Base-by-base conservation (phyloP, 2,329 filamentous ascomycete genomes). In the Phialophora tarda region DNA sequence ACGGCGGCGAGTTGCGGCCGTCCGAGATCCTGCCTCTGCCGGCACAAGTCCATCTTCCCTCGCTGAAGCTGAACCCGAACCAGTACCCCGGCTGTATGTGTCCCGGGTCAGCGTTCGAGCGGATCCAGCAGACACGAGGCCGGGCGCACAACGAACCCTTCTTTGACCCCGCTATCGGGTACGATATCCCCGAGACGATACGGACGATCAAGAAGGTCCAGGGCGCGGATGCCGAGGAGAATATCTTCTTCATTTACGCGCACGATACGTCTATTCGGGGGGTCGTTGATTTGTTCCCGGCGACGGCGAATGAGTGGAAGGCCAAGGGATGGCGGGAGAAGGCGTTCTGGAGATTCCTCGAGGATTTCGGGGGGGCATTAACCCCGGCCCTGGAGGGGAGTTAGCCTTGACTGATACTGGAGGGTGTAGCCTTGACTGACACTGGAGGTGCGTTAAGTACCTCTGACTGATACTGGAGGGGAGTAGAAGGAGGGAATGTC, bases 1-100 rank as follows among this genome's bases (percentile, higher is more conserved):
- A 83, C 61, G 74, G 73, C 0, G 75, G 75, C 3, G 68, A 69
- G 14, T 69, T 78, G 23, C 67, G 77, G 14, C 75, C 76, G 1
- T 73, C 71, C 10, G 38, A 62, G 28, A 44, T 28, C 21, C 21
- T 48, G 23, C 21, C 48, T n/a, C 38, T 65, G 26, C 57, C 63
- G 4, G 26, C 32, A 26, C 47, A 60, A 24, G 32, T 65, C 17
- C 38, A 32, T 26, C 34, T 61, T 5, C 24, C 32, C 6, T 44
- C 38, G 17, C 38, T 44, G 17, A 44, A n/a, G 5, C 38, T 41
- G 17, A 28, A 4, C 3, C 34, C 26, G 17, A 54, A 21, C 6
- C 54, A 34, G 4, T 58, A 24, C 38, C 53, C 12, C 23, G 59
- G 54, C 21, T 41, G 62, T 10, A 68, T 71, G 1, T 73, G 71